Base-by-base conservation (phyloP, 306 rosid genomes). In the Begonia peltatifolia region DNA sequence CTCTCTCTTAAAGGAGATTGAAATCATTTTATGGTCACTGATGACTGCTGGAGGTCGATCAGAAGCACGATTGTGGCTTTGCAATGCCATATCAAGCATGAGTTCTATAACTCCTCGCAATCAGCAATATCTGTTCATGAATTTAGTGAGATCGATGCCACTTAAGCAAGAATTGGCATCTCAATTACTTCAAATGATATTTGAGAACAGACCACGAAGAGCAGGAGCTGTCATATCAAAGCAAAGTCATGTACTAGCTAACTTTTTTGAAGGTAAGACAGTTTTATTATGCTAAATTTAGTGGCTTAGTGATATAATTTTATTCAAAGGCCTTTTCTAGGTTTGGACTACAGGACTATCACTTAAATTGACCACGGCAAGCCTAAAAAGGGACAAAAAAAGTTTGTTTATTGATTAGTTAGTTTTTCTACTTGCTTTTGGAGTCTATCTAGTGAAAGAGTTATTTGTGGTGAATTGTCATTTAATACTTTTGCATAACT, bases 1-100 rank as follows among this genome's bases (percentile, higher is more conserved):
- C 12, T 64, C 80, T 46, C 71, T 89, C 14, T 62, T 85, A 67
- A 80, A 64, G 36, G 72, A 79, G 47, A 46, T 90, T 74, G 92
- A 83, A 59, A 78, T 76, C 22, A 65, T 72, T 55, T 60, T 90
- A 18, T 67, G 81, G 83, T 71, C 81, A 2, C 14, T 76, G 14
- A 60, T 80, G 71, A 54, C 55, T 52, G 73, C 82, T 6, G 73
- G 75, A 41, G 79, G 80, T 58, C 87, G 84, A 18, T 67, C 84
- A 4, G 95, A 90, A 66, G 77, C 84, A 56, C 78, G 92, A 30
- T 59, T 82, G 42, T 90, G 97, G 95, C 94, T 90, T 53, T 76
- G 85, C 63, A 80, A 69, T 48, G 63, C 84, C 6, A 68, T 90
- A 25, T 74, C 84, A 5, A 69, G 79, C 23, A 55, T 83, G 60